Conservation (phyloP, 139 green algal genomes). For the Tetratostichococcus sp. region DNA sequence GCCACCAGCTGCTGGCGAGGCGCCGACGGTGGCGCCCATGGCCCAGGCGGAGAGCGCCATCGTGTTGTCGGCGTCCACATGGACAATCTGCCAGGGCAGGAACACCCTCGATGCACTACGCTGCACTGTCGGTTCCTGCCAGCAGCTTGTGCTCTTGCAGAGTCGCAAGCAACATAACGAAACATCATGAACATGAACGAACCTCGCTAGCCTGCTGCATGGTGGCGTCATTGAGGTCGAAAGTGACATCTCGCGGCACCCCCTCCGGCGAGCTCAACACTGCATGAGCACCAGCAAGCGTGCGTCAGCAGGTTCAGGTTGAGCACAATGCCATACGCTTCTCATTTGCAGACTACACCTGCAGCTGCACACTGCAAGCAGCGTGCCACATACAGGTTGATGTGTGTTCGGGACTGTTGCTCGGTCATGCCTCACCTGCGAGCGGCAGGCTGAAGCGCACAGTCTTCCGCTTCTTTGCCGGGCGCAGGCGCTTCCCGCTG, state of each 20-base stretch:
- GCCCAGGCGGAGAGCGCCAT: slow-evolving; percentile 41
- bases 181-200: too few relatives aligned
- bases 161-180: too few relatives aligned
- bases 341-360: too few relatives aligned
- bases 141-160: neutral
- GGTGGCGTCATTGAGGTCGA: slow-evolving; percentile 15
- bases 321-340: too few relatives aligned
- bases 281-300: neutral
- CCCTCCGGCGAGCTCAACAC: slow-evolving; percentile 30
- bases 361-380: too few relatives aligned
- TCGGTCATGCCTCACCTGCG: too few relatives aligned
- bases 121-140: too few relatives aligned
- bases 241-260: slow-evolving; percentile 16
- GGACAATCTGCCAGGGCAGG: slow-evolving; percentile 12
- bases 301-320: too few relatives aligned
- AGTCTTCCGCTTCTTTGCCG: slow-evolving; percentile 24
- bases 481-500: neutral
- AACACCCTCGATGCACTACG: too few relatives aligned
- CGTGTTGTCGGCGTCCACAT: slow-evolving; percentile 35
- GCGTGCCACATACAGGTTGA: too few relatives aligned
- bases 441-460: slow-evolving; percentile 27
- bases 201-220: neutral
- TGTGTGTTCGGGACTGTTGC: too few relatives aligned
- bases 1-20: neutral
- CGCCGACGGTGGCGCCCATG: slow-evolving; percentile 3